These are phyloP conservation scores for Penicillium malachiteum DNA, from an alignment of 495 filamentous ascomycete genomes.

Conservation along the genomic window DNA sequence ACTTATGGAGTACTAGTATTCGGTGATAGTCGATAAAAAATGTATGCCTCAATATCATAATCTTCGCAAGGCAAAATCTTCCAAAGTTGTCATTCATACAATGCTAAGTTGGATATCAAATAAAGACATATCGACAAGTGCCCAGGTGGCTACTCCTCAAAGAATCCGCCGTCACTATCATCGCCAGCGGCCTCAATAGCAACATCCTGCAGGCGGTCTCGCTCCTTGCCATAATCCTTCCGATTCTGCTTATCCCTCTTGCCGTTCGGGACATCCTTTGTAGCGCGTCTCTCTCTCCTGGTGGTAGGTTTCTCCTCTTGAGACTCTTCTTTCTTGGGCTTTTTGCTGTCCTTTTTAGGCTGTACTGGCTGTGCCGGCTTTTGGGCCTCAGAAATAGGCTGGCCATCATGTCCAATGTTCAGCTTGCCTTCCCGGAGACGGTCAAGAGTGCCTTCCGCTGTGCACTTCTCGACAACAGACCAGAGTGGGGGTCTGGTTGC, in stretches of 20 bases:
- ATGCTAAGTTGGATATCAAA: constrained; percentile 25
- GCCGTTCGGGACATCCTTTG: constrained; percentile 9
- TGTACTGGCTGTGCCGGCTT: not conserved
- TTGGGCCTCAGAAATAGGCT: constrained; percentile 7
- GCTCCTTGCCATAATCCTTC: constrained; percentile 10
- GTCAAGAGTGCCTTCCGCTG: constrained; percentile 62
- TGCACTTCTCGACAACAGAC: constrained; percentile 65
- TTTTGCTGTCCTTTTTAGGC: constrained; percentile 12
- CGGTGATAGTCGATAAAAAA: too few relatives aligned
- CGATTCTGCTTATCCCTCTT: constrained; percentile 13
- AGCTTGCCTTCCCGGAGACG: constrained; percentile 54
- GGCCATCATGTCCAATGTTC: constrained; percentile 26
- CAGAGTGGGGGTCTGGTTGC: constrained; percentile 59
- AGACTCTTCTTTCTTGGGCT: constrained; percentile 5
- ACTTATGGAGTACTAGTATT: too few relatives aligned
- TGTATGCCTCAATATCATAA: too few relatives aligned
- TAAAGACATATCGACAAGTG: constrained; percentile 12
- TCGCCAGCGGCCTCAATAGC: constrained; percentile 25
- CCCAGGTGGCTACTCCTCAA: constrained; percentile 26
- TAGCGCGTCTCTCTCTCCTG: constrained; percentile 11
- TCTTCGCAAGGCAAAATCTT: not conserved
- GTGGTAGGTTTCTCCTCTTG: not conserved
- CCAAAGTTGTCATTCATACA: constrained; percentile 3
- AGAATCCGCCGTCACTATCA: constrained; percentile 60
- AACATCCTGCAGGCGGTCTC: constrained; percentile 11